phyloP scores from a whole-genome alignment of 305 asterid genomes.

The Ruellia speciosa region DNA sequence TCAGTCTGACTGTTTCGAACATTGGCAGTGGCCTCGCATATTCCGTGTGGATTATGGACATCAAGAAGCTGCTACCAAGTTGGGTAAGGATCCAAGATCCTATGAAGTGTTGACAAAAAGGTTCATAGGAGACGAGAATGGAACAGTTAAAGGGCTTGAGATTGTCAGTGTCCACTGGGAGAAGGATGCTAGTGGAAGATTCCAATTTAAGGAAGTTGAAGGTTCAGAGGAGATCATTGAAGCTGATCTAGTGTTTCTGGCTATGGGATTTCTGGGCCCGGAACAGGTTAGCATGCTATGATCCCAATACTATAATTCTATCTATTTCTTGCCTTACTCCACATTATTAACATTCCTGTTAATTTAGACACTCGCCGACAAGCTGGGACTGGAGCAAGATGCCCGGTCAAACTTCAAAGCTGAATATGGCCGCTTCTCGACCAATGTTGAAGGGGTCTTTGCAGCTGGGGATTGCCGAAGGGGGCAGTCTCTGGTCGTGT shows the following conservation, averaged over 20 bases:
- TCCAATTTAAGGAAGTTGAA: slow-evolving; percentile 84
- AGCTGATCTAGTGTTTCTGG: slow-evolving; percentile 78
- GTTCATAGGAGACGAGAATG: slow-evolving; percentile 76
- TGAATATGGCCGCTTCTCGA: slow-evolving; percentile 75
- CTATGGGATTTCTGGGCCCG: slow-evolving; percentile 99
- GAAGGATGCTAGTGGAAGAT: slow-evolving; percentile 79
- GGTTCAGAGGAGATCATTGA: slow-evolving; percentile 87
- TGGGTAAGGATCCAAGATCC: slow-evolving; percentile 89
- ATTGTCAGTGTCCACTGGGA: slow-evolving; percentile 76
- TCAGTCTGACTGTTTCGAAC: neutral
- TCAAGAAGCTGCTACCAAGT: slow-evolving; percentile 86
- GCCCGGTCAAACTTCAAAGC: slow-evolving; percentile 85
- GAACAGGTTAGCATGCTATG: slow-evolving; percentile 58
- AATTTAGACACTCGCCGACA: slow-evolving; percentile 62
- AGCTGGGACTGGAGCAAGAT: slow-evolving; percentile 75
- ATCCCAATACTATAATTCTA: neutral
- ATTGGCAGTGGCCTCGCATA: slow-evolving; percentile 83
- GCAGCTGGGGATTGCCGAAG: slow-evolving; percentile 98
- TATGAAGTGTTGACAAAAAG: slow-evolving; percentile 89
- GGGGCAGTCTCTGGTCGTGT: slow-evolving; percentile 93
- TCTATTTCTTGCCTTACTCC: too few relatives aligned
- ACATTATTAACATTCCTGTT: neutral
- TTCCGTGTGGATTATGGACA: slow-evolving; percentile 97
- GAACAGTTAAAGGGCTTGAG: slow-evolving; percentile 78
- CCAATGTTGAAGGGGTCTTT: slow-evolving; percentile 77